Percentiles rank a stretch among this genome's conserved stretches.
These are phyloP conservation scores for Claviceps sp. DNA, from an alignment of 2,329 filamentous ascomycete species.

Conservation along the genomic window DNA sequence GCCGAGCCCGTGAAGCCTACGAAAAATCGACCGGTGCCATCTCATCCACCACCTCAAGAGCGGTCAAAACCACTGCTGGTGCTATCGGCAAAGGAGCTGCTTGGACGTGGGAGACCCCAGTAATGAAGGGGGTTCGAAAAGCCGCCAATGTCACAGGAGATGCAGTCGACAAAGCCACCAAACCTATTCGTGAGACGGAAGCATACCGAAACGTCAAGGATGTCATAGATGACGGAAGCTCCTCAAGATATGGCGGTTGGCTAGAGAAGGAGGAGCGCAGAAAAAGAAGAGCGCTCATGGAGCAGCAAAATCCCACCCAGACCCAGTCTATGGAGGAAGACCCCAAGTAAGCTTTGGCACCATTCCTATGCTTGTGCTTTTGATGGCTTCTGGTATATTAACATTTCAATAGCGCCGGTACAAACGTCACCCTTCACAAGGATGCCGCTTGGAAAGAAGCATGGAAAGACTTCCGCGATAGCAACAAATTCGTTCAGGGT, in stretches of 20 bases:
- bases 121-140: conserved; percentile 81
- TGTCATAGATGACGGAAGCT: conserved; percentile 93
- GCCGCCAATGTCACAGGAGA: conserved; percentile 76
- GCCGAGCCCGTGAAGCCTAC: conserved; percentile 74
- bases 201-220: conserved; percentile 91
- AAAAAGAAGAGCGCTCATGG: conserved; percentile 60
- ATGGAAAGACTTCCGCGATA: conserved; percentile 92
- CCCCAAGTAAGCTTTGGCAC: conserved; percentile 50
- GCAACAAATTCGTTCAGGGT: conserved; percentile 75
- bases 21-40: conserved; percentile 76
- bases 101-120: conserved; percentile 94
- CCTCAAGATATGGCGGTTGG: conserved; percentile 92
- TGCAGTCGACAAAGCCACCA: conserved; percentile 85
- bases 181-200: conserved; percentile 86
- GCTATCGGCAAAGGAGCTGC: conserved; percentile 81
- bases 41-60: conserved; percentile 62
- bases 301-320: conserved; percentile 43
- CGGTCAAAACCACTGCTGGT: conserved; percentile 72
- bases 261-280: conserved; percentile 88
- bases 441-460: conserved; percentile 95
- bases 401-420: conserved; percentile 56
- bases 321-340: conserved; percentile 63
- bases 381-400: not conserved
- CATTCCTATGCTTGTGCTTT: conserved; percentile 21
- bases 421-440: conserved; percentile 90